These are phyloP conservation scores for Apiospora arundinis DNA, from an alignment of 2,329 filamentous ascomycete genomes.

Conservation along the genomic window DNA sequence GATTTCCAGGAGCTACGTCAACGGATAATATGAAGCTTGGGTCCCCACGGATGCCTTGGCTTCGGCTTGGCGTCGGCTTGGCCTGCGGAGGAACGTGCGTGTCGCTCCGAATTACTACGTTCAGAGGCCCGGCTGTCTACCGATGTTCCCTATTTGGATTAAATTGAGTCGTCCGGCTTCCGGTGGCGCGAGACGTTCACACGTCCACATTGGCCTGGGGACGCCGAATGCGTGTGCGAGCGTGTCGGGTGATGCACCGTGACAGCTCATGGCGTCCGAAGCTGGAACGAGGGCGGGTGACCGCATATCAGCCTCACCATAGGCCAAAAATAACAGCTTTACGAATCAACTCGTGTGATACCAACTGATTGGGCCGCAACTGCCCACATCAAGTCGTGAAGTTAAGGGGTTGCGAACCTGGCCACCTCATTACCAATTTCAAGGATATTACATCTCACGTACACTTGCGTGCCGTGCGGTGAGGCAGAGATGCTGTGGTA, in stretches of 20 bases:
- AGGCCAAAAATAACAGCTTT: not conserved
- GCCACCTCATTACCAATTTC: not conserved
- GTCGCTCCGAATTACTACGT: slow-evolving; percentile 12
- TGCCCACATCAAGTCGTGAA: not conserved
- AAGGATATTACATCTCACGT: not conserved
- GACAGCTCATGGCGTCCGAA: not conserved
- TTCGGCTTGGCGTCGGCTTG: slow-evolving; percentile 9
- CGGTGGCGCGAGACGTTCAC: not conserved
- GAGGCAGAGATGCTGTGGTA: not conserved
- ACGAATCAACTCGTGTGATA: not conserved
- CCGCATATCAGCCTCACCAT: not conserved
- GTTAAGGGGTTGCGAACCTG: not conserved
- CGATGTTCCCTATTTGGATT: not conserved
- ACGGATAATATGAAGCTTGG: slow-evolving; percentile 4
- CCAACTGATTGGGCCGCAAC: not conserved
- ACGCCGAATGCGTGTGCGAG: not conserved
- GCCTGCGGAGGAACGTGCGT: not conserved
- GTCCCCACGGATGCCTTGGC: not conserved
- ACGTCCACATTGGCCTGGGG: not conserved
- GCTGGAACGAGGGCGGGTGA: not conserved
- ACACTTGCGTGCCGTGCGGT: not conserved
- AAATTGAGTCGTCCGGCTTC: not conserved
- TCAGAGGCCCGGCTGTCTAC: not conserved
- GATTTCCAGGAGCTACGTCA: not conserved
- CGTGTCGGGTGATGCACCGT: slow-evolving; percentile 1